Percentiles rank a stretch among this genome's conserved stretches.
These are phyloP conservation scores for Notholithocarpus densiflorus DNA, from an alignment of 306 rosid species.

Conservation along the genomic window DNA sequence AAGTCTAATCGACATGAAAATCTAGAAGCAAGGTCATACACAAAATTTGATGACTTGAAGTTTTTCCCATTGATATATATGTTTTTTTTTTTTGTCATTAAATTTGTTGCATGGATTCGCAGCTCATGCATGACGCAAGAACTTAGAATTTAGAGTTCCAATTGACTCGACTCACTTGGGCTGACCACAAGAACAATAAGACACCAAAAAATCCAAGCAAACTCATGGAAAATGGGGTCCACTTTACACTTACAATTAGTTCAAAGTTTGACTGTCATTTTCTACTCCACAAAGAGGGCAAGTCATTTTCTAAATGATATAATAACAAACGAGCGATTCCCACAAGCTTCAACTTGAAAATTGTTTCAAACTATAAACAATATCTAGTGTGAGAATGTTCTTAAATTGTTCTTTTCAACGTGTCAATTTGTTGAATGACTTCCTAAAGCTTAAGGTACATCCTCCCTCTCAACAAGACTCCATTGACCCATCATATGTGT, in stretches of 20 bases:
- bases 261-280: constrained; percentile 15
- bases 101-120: background rate
- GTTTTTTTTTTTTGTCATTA: background rate
- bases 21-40: no score
- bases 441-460: background rate
- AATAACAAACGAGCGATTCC: background rate
- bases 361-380: constrained; percentile 1
- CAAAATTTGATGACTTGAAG: no score
- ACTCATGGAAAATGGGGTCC: background rate
- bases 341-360: constrained; percentile 5
- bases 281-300: background rate
- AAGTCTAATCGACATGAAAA: no score
- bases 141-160: background rate
- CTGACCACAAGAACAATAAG: background rate
- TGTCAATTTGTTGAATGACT: background rate
- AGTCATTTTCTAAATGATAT: background rate
- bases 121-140: constrained; percentile 10
- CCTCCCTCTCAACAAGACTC: background rate
- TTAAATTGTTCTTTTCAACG: background rate
- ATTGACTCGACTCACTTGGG: background rate
- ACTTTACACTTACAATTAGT: background rate
- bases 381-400: constrained; percentile 19
- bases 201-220: background rate
- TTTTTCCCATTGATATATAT: no score
- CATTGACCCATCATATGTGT: background rate